phyloP scores from a whole-genome alignment of 768 basidiomycete genomes.

The Trametes maxima region DNA sequence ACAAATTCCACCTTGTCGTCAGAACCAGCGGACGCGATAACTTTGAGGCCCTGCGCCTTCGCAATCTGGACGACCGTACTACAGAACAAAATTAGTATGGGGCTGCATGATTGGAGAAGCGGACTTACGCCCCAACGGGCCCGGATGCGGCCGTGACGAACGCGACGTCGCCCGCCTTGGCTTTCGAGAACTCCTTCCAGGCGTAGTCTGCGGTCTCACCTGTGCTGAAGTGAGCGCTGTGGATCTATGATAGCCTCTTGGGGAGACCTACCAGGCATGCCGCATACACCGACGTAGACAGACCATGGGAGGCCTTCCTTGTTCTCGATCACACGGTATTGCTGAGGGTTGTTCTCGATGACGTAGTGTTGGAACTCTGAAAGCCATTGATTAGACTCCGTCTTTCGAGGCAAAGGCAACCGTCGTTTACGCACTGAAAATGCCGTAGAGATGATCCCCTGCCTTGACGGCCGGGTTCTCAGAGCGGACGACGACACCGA shows the following conservation, averaged over 20 bases:
- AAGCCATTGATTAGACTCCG: too few relatives aligned
- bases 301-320: slow-evolving; percentile 51
- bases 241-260: background rate
- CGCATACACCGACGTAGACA: slow-evolving; percentile 50
- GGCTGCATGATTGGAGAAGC: background rate
- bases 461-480: slow-evolving; percentile 26
- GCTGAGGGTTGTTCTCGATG: slow-evolving; percentile 29
- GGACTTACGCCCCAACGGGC: slow-evolving; percentile 62
- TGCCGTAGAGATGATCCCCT: slow-evolving; percentile 31
- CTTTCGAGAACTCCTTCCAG: slow-evolving; percentile 45
- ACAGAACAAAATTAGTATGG: background rate
- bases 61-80: slow-evolving; percentile 45
- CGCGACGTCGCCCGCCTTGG: slow-evolving; percentile 52
- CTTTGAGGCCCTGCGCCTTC: slow-evolving; percentile 50
- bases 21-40: slow-evolving; percentile 71
- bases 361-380: slow-evolving; percentile 46
- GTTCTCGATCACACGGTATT: slow-evolving; percentile 39
- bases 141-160: slow-evolving; percentile 49
- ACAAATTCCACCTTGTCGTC: slow-evolving; percentile 73
- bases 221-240: slow-evolving; percentile 4
- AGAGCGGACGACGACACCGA: slow-evolving; percentile 32
- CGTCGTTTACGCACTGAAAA: slow-evolving; percentile 30
- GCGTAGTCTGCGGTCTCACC: slow-evolving; percentile 38
- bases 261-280: slow-evolving; percentile 40
- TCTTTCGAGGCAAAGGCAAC: slow-evolving; percentile 21